These are phyloP conservation scores for Tolypocladium album DNA, from an alignment of 2,329 filamentous ascomycete species.

Conservation along the genomic window DNA sequence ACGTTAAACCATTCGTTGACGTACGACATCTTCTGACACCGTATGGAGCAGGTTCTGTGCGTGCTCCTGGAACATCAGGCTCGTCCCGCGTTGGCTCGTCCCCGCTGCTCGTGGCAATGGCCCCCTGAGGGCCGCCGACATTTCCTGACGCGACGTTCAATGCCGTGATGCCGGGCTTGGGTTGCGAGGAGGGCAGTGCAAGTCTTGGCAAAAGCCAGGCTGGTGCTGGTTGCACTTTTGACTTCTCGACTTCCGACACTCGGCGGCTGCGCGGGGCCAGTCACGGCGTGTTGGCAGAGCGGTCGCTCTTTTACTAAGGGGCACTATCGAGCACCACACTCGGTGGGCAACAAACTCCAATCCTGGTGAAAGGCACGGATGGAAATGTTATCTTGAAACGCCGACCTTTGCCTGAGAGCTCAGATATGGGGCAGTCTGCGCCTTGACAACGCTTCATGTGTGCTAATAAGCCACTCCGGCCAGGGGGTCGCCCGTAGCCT, in stretches of 20 bases:
- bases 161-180: neutral
- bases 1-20: neutral
- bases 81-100: neutral
- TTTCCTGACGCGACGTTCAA: neutral
- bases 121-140: neutral
- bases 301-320: neutral
- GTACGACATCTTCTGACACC: neutral
- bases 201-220: conserved; percentile 1
- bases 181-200: conserved; percentile 2
- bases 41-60: neutral
- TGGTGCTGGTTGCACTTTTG: neutral
- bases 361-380: neutral
- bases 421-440: neutral
- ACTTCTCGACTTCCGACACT: neutral
- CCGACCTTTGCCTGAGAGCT: neutral
- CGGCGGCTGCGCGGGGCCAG: neutral
- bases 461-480: neutral
- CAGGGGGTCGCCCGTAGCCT: neutral
- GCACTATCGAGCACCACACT: too few relatives aligned
- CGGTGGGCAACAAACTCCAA: too few relatives aligned
- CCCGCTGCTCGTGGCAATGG: neutral
- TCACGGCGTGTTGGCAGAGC: neutral
- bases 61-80: neutral
- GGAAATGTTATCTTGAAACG: neutral
- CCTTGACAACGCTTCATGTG: neutral